phyloP scores from a whole-genome alignment of 1,284 basidiomycete genomes.

The Salmacisia buchloeana region DNA sequence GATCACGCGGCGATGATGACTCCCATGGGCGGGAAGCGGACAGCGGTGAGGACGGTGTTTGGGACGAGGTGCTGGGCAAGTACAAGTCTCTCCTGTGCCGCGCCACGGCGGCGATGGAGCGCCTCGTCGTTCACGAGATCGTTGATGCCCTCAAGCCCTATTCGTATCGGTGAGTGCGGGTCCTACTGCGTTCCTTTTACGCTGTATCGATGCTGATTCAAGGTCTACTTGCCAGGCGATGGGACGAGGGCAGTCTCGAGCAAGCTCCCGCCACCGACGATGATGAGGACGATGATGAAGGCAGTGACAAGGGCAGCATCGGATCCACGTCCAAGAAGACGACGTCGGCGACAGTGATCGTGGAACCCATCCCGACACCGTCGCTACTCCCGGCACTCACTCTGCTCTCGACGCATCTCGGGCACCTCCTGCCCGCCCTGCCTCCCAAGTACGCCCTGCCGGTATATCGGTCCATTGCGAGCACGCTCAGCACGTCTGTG shows the following conservation, averaged over 20 bases:
- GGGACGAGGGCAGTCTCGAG: conserved; percentile 3
- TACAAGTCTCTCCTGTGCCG: conserved; percentile 27
- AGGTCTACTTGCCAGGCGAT: neutral
- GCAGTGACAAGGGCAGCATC: neutral
- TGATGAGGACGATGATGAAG: conserved; percentile 3
- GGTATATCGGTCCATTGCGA: conserved; percentile 32
- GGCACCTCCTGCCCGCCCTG: conserved; percentile 30
- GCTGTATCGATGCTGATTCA: neutral
- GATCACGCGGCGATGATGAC: neutral
- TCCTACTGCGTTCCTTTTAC: neutral
- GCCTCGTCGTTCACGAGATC: conserved; percentile 33
- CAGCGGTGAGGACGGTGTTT: conserved; percentile 25
- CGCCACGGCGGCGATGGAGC: conserved; percentile 24
- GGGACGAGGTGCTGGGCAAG: conserved; percentile 30
- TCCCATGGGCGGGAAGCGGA: conserved; percentile 7
- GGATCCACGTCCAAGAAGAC: neutral
- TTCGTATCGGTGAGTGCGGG: conserved; percentile 11
- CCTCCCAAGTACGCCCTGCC: conserved; percentile 22
- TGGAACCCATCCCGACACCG: conserved; percentile 23
- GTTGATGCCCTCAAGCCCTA: conserved; percentile 28
- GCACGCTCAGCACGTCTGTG: conserved; percentile 17
- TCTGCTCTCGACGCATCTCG: conserved; percentile 34
- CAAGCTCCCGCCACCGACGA: neutral
- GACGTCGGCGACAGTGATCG: neutral
- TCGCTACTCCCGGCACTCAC: conserved; percentile 34